Percentiles rank a stretch among this genome's conserved stretches.
Evolutionary conservation across 2,329 filamentous ascomycete species (phyloP).

Genomic region (Blastomyces emzantsi): DNA sequence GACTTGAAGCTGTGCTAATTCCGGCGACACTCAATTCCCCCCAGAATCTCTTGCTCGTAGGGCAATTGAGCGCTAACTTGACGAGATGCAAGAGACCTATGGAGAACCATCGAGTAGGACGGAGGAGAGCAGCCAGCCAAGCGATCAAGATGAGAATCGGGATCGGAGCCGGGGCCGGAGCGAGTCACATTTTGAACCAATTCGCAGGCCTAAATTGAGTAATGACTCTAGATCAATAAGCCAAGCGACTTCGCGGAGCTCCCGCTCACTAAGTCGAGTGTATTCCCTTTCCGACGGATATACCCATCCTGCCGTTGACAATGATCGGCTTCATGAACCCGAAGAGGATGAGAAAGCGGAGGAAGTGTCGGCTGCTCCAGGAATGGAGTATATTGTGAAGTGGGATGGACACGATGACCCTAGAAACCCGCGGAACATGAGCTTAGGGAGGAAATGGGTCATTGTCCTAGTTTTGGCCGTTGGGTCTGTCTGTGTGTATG

Average conservation of each 20-base stretch:
- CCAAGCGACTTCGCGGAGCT: slow-evolving; percentile 8
- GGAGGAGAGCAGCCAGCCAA: neutral
- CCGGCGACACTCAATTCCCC: neutral
- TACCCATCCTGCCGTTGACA: slow-evolving; percentile 18
- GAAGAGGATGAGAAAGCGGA: slow-evolving; percentile 19
- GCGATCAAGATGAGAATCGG: neutral
- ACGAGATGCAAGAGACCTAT: neutral
- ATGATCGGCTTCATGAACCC: slow-evolving; percentile 20
- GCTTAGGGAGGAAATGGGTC: slow-evolving; percentile 61
- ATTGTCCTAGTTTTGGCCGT: slow-evolving; percentile 65
- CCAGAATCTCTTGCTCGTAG: no score
- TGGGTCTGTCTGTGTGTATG: slow-evolving; percentile 76
- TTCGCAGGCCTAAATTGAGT: neutral
- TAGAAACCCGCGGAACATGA: slow-evolving; percentile 62
- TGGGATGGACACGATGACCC: slow-evolving; percentile 71
- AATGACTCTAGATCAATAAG: neutral
- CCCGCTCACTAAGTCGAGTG: slow-evolving; percentile 11
- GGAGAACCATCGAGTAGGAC: neutral
- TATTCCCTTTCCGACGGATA: slow-evolving; percentile 15
- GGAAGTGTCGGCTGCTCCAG: slow-evolving; percentile 20
- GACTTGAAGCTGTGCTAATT: neutral
- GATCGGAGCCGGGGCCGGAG: neutral
- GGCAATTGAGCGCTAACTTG: neutral
- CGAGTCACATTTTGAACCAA: slow-evolving; percentile 10
- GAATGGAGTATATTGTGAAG: slow-evolving; percentile 55